These are phyloP conservation scores for Apostasia shenzhenica DNA, from an alignment of 106 monocot genomes.

Conservation along the genomic window DNA sequence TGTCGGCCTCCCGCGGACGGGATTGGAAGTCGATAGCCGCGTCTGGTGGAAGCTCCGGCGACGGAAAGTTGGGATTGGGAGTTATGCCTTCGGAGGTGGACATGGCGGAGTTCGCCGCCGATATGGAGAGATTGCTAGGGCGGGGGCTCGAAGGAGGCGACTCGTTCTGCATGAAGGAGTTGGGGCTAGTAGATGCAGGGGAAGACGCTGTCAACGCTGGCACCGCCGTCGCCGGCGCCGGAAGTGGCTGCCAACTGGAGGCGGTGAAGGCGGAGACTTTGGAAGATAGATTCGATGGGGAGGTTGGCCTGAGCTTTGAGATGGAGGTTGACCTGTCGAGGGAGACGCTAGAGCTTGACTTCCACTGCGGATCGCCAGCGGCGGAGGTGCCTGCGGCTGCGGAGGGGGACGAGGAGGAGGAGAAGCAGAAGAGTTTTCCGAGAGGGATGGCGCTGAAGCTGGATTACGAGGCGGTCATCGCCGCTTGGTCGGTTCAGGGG, in stretches of 20 bases:
- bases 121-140: slow-evolving; percentile 80
- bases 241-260: not conserved
- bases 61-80: slow-evolving; percentile 7
- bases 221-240: no score
- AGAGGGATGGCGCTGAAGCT: slow-evolving; percentile 33
- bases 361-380: slow-evolving; percentile 25
- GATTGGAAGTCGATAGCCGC: not conserved
- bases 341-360: slow-evolving; percentile 51
- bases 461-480: slow-evolving; percentile 61
- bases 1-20: slow-evolving; percentile 4
- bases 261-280: slow-evolving; percentile 24
- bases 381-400: not conserved
- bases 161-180: slow-evolving; percentile 54
- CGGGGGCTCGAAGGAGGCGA: slow-evolving; percentile 35
- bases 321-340: slow-evolving; percentile 22
- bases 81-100: slow-evolving; percentile 50
- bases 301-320: not conserved
- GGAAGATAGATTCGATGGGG: not conserved
- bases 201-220: not conserved
- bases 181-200: slow-evolving; percentile 19
- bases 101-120: slow-evolving; percentile 71
- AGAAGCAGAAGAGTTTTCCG: not conserved
- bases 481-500: slow-evolving; percentile 39
- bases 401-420: not conserved
- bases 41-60: not conserved